A percentile compares a stretch with the other conserved stretches of the same genome.
Conservation (phyloP, 306 rosid genomes). For the Vicia villosa region DNA sequence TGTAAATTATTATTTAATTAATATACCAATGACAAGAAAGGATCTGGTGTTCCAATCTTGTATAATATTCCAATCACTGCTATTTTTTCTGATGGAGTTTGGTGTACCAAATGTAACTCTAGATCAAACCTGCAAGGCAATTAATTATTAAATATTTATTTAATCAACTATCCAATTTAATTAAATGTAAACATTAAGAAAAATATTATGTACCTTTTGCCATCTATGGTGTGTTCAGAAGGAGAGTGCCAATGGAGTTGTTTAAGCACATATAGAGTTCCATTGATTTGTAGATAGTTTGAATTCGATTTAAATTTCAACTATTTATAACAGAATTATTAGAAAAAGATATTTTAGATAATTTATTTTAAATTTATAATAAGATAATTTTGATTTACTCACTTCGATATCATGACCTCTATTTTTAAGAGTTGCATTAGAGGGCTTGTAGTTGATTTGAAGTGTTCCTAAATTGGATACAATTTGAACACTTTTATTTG, state of each 20-base stretch:
- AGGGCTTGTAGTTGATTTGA: slow-evolving; percentile 43
- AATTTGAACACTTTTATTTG: slow-evolving; percentile 47
- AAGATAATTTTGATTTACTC: neutral
- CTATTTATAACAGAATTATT: slow-evolving; percentile 37
- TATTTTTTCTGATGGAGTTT: slow-evolving; percentile 43
- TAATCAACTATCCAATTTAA: too few relatives aligned
- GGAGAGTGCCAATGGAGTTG: slow-evolving; percentile 89
- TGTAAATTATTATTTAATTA: neutral
- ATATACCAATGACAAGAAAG: slow-evolving; percentile 56
- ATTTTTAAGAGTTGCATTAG: slow-evolving; percentile 65
- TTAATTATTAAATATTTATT: too few relatives aligned
- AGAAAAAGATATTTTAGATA: neutral
- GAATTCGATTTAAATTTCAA: slow-evolving; percentile 45
- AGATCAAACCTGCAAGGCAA: slow-evolving; percentile 45
- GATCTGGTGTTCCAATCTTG: slow-evolving; percentile 51
- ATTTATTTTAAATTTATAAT: neutral
- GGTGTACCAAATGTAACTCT: slow-evolving; percentile 73
- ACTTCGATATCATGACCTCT: slow-evolving; percentile 81
- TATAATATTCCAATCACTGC: slow-evolving; percentile 67
- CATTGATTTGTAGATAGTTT: slow-evolving; percentile 54
- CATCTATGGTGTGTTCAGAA: slow-evolving; percentile 73
- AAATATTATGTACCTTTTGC: slow-evolving; percentile 43
- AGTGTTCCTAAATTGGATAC: slow-evolving; percentile 45
- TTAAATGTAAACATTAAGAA: too few relatives aligned
- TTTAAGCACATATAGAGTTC: slow-evolving; percentile 49